A percentile compares a stretch with the other conserved stretches of the same genome.
Evolutionary conservation across 352 stramenopile genomes (phyloP).

Genomic region (Blastocystis sp.): DNA sequence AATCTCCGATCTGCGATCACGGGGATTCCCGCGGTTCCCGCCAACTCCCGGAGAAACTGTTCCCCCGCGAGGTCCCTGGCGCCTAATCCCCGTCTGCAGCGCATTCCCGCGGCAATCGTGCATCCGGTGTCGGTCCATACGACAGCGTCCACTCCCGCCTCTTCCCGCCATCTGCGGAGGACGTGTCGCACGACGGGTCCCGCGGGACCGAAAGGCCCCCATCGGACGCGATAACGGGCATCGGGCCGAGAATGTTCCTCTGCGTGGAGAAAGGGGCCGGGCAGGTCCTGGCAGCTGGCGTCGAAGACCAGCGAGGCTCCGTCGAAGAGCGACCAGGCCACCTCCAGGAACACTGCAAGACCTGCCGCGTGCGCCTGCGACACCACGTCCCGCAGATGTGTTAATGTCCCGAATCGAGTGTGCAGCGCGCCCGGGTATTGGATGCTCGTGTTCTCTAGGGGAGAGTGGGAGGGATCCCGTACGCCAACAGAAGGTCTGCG

Average conservation of each 20-base stretch:
- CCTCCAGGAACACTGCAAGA: slow-evolving; percentile 13
- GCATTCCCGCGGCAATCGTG: background rate
- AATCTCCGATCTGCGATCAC: background rate
- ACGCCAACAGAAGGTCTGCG: background rate
- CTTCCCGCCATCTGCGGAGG: background rate
- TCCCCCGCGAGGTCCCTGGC: background rate
- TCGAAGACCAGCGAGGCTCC: background rate
- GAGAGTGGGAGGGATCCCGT: background rate
- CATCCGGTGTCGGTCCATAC: slow-evolving; percentile 18
- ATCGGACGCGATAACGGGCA: background rate
- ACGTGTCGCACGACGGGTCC: background rate
- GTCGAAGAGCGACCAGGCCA: slow-evolving; percentile 25
- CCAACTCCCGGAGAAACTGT: background rate
- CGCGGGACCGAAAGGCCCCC: background rate
- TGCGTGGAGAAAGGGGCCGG: background rate
- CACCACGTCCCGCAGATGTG: slow-evolving; percentile 33
- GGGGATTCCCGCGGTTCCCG: background rate
- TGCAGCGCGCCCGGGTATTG: slow-evolving; percentile 7
- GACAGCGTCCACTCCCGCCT: slow-evolving; percentile 15
- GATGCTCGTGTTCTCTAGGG: background rate
- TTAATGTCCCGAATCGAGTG: slow-evolving; percentile 9
- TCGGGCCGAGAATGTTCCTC: background rate
- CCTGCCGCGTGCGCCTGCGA: background rate
- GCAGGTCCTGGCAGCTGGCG: background rate
- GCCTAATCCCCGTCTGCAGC: background rate